Base-by-base conservation (phyloP, 345 rosid species). In the Brassica nigra region DNA sequence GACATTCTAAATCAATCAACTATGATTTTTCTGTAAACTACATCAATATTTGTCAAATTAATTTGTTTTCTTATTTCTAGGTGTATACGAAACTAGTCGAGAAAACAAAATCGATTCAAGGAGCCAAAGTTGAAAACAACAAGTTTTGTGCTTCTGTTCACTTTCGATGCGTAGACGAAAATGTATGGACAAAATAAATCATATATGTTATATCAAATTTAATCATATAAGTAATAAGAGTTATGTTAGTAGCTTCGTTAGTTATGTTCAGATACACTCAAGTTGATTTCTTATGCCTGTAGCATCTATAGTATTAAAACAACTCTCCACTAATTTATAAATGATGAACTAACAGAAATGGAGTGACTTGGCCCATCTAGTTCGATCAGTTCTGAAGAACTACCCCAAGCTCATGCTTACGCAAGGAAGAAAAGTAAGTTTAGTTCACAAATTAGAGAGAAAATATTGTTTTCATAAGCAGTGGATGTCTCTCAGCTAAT, bases 141-240 rank as follows among this genome's bases (percentile, higher is more conserved):
- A 95, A 95, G 79, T 95, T 93, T 34, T 95, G 99, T 70, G 78
- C 90, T n/a, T 89, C 98, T 68, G 96, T 95, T 23, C 99, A 95
- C 78, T 95, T 87, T 70, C 87, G 99, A 6, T 82, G 97, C 29
- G 99, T 95, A 34, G 92, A 93, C 20, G 96, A 91, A 83, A 87
- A 88, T 89, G 99, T 89, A 84, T 30, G 59, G 29, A 28, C 67
- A 11, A 29, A 18, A 20, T 29, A 0, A 47, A n/a, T 63, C 37
- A n/a, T 30, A n/a, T 14, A 31, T 63, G 31, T 29, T 73, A 15
- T 29, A 37, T 30, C 36, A 16, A 0, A 63, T 33, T 23, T 31
- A 42, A 33, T 18, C 11, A 4, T 65, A 23, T 76, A 69, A 44
- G 3, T 28, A 6, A 7, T 54, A 49, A 14, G 20, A 63, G 39